Percentiles rank a stretch among this genome's conserved stretches.
These are phyloP conservation scores for Plasmodium berghei DNA, from an alignment of 169 alveolate species.

Conservation along the genomic window DNA sequence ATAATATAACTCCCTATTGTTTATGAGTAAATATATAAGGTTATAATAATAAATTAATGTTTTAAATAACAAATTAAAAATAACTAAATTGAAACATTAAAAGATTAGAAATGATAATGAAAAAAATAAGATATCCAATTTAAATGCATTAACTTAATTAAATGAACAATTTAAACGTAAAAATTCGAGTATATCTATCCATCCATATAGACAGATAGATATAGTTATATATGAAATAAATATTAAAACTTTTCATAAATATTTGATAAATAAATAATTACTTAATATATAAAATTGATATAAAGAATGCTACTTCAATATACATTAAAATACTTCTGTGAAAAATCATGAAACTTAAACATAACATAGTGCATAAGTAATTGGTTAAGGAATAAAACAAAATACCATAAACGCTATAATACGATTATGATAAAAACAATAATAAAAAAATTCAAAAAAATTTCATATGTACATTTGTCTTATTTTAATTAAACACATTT, in stretches of 20 bases:
- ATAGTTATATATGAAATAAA: too few species aligned
- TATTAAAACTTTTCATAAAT: too few species aligned
- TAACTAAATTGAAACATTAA: constrained; percentile 16
- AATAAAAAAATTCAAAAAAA: too few species aligned
- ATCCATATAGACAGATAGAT: too few species aligned
- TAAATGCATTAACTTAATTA: neutral
- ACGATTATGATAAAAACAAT: too few species aligned
- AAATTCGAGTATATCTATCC: neutral
- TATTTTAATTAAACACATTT: too few species aligned
- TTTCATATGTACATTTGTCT: too few species aligned
- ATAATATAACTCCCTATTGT: neutral
- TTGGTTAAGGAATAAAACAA: too few species aligned
- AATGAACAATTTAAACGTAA: constrained; percentile 6
- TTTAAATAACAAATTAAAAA: constrained; percentile 31
- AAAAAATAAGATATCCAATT: neutral
- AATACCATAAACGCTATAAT: too few species aligned
- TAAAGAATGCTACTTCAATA: neutral
- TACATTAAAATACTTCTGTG: neutral
- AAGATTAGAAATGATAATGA: neutral
- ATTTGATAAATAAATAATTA: too few species aligned
- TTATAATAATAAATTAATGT: constrained; percentile 1
- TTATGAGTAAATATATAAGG: neutral
- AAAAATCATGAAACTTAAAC: neutral
- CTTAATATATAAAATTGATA: neutral
- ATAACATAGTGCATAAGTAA: neutral